Evolutionary conservation across 768 basidiomycete genomes (phyloP).

Genomic region (Lactifluus pinguis): DNA sequence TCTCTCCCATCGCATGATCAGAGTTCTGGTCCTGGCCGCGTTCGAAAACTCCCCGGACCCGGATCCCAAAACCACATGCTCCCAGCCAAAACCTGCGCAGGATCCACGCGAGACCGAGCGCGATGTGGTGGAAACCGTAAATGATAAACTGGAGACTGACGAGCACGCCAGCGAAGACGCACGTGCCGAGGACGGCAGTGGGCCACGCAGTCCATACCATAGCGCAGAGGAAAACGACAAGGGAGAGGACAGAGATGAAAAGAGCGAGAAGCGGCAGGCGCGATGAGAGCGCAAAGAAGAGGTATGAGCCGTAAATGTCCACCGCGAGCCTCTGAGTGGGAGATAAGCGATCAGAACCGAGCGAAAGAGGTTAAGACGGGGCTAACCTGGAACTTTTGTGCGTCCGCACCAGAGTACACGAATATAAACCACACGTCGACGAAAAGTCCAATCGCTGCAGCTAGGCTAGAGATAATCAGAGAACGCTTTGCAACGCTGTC

Average conservation of each 20-base stretch:
- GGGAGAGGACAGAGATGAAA: slow-evolving; percentile 44
- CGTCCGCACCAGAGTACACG: slow-evolving; percentile 45
- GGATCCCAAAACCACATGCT: background rate
- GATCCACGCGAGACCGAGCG: slow-evolving; percentile 4
- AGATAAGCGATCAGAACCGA: background rate
- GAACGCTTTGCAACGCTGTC: slow-evolving; percentile 38
- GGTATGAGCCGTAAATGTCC: slow-evolving; percentile 51
- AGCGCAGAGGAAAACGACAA: slow-evolving; percentile 50
- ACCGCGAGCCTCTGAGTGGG: slow-evolving; percentile 35
- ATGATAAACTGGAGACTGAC: slow-evolving; percentile 61
- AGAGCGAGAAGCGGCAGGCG: slow-evolving; percentile 56
- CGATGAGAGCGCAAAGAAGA: slow-evolving; percentile 62
- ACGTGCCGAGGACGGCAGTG: slow-evolving; percentile 48
- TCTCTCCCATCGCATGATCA: background rate
- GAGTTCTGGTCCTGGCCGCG: background rate
- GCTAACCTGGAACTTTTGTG: slow-evolving; percentile 46
- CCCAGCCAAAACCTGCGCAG: slow-evolving; percentile 4
- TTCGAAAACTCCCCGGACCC: background rate
- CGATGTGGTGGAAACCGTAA: slow-evolving; percentile 13
- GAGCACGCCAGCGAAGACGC: slow-evolving; percentile 46
- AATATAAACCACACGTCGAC: slow-evolving; percentile 60
- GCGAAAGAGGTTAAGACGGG: background rate
- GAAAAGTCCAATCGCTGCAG: slow-evolving; percentile 47
- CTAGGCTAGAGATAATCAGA: slow-evolving; percentile 31
- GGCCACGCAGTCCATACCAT: slow-evolving; percentile 62